These are phyloP conservation scores for Solanum pinnatisectum DNA, from an alignment of 257 asterid genomes.

Conservation along the genomic window DNA sequence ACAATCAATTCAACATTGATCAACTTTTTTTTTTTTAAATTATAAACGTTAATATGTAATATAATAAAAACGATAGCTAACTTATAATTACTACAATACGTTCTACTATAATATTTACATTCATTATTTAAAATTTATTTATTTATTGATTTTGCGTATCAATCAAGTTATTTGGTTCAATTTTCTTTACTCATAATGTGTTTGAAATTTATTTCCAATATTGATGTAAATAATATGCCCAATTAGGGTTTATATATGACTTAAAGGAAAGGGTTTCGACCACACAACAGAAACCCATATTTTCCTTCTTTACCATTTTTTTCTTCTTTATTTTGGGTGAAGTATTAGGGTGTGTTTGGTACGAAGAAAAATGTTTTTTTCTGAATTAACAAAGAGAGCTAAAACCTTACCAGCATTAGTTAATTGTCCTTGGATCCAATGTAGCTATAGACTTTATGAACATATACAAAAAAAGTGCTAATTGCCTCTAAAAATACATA, in stretches of 20 bases:
- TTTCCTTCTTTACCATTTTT: background rate
- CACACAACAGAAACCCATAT: background rate
- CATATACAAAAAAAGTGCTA: too few relatives aligned
- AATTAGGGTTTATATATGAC: background rate
- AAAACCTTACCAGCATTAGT: rapidly evolving
- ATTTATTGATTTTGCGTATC: background rate
- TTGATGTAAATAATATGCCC: background rate
- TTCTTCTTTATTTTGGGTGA: background rate
- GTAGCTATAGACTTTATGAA: too few relatives aligned
- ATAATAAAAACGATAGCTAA: background rate
- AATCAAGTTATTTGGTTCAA: background rate
- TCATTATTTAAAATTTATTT: background rate
- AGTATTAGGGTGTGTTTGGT: background rate
- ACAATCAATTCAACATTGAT: too few relatives aligned
- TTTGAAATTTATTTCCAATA: background rate
- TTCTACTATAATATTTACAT: background rate
- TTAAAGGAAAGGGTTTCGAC: too few relatives aligned
- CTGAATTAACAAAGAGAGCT: background rate
- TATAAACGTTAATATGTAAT: background rate
- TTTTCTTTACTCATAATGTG: background rate
- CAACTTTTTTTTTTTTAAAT: background rate
- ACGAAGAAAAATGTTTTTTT: background rate
- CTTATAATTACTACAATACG: background rate
- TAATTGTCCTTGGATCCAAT: too few relatives aligned
- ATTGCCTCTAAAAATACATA: too few relatives aligned